A percentile compares a stretch with the other conserved stretches of the same genome.
These are phyloP conservation scores for Metschnikowia lachancei DNA, from an alignment of 805 yeast species.

Conservation along the genomic window DNA sequence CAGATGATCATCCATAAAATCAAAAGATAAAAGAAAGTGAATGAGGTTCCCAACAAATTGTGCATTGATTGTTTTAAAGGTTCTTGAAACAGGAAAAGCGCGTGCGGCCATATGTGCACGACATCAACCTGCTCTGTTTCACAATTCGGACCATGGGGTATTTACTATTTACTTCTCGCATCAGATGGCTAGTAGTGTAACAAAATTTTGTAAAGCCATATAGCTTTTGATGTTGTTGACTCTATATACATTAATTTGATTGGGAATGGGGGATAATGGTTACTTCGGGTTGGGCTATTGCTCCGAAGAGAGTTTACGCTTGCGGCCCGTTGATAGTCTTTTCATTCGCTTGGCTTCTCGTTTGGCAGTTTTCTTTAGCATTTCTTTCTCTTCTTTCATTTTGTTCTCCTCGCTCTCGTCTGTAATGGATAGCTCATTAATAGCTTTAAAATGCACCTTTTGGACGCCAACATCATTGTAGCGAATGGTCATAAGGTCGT, in stretches of 20 bases:
- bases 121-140: too few relatives aligned
- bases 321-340: conserved; percentile 23
- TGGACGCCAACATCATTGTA: conserved; percentile 29
- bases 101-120: neutral
- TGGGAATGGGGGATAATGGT: neutral
- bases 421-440: conserved; percentile 24
- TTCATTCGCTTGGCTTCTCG: conserved; percentile 36
- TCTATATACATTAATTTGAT: neutral
- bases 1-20: too few relatives aligned
- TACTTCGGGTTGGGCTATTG: neutral
- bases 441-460: conserved; percentile 23
- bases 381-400: conserved; percentile 24
- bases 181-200: too few relatives aligned
- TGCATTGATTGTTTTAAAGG: neutral
- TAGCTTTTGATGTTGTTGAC: neutral
- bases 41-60: too few relatives aligned
- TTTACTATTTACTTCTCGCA: too few relatives aligned
- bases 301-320: conserved; percentile 8
- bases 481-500: conserved; percentile 37
- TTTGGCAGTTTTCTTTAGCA: conserved; percentile 29
- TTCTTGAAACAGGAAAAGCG: neutral
- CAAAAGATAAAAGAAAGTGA: too few relatives aligned
- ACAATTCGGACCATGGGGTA: neutral
- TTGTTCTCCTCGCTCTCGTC: conserved; percentile 21
- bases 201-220: neutral